phyloP scores from a whole-genome alignment of 2,329 filamentous ascomycete genomes.

The Claviceps digitariae region DNA sequence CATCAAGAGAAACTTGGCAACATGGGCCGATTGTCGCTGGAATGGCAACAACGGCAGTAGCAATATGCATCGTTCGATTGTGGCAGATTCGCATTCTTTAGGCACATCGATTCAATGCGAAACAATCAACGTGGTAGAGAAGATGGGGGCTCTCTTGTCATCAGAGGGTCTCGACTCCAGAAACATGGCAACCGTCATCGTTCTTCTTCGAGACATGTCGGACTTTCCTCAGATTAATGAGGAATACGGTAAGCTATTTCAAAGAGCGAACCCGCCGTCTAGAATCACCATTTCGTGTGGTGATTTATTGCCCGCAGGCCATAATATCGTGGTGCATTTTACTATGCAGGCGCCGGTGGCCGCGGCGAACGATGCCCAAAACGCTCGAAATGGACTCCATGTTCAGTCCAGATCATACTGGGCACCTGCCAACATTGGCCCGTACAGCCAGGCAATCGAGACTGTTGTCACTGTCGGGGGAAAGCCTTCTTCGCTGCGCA shows the following conservation, averaged over 20 bases:
- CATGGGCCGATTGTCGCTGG: constrained; percentile 5
- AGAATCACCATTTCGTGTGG: constrained; percentile 75
- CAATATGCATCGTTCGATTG: constrained; percentile 26
- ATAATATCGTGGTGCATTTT: constrained; percentile 47
- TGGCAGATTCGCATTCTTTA: constrained; percentile 13
- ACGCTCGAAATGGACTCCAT: constrained; percentile 54
- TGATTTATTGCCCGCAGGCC: constrained; percentile 42
- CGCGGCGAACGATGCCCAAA: constrained; percentile 6
- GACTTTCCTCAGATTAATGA: constrained; percentile 66
- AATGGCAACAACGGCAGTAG: not conserved
- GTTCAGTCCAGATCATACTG: constrained; percentile 92
- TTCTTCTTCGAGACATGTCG: constrained; percentile 66
- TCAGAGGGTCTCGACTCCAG: constrained; percentile 15
- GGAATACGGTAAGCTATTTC: constrained; percentile 64
- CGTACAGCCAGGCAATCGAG: constrained; percentile 80
- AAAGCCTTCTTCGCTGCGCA: constrained; percentile 14
- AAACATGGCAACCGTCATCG: constrained; percentile 40
- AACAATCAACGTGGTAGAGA: constrained; percentile 31
- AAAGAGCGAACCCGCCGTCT: constrained; percentile 67
- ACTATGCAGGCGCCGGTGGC: constrained; percentile 20
- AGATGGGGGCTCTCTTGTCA: constrained; percentile 28
- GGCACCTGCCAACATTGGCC: constrained; percentile 95
- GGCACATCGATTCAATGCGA: constrained; percentile 29
- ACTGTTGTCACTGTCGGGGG: constrained; percentile 20
- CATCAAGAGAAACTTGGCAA: not conserved